phyloP scores from a whole-genome alignment of 1,139 yeast species.

The Neolecta irregularis region DNA sequence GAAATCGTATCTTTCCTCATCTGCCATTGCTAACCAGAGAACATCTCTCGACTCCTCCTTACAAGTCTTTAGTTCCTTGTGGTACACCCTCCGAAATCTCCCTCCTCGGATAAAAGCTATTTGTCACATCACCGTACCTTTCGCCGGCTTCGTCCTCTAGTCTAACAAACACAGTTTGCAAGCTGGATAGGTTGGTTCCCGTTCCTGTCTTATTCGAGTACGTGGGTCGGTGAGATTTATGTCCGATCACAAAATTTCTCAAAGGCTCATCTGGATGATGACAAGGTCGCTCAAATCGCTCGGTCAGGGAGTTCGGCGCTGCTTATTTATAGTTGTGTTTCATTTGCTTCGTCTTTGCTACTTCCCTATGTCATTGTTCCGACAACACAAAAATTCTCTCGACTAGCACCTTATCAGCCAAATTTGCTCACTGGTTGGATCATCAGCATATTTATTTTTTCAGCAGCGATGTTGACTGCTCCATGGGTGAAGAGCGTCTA shows the following conservation, averaged over 20 bases:
- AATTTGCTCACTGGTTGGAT: conserved; percentile 21
- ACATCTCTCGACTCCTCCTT: too few relatives aligned
- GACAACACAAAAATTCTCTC: neutral
- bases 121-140: too few relatives aligned
- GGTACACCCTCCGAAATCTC: too few relatives aligned
- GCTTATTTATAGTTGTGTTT: conserved; percentile 24
- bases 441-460: conserved; percentile 24
- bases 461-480: conserved; percentile 22
- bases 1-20: too few relatives aligned
- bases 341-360: conserved; percentile 23
- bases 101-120: too few relatives aligned
- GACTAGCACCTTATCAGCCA: conserved; percentile 11
- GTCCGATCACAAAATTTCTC: conserved; percentile 16
- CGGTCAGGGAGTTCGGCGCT: conserved; percentile 28
- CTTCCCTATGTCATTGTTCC: conserved; percentile 20
- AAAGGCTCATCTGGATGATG: conserved; percentile 17
- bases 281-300: conserved; percentile 24
- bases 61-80: too few relatives aligned
- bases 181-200: conserved; percentile 39
- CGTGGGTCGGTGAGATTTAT: conserved; percentile 32
- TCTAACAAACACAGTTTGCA: too few relatives aligned
- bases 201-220: conserved; percentile 35
- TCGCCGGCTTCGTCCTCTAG: too few relatives aligned
- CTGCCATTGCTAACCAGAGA: too few relatives aligned
- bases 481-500: conserved; percentile 20